phyloP scores from a whole-genome alignment of 2,329 filamentous ascomycete genomes.

The Monosporascus ibericus region DNA sequence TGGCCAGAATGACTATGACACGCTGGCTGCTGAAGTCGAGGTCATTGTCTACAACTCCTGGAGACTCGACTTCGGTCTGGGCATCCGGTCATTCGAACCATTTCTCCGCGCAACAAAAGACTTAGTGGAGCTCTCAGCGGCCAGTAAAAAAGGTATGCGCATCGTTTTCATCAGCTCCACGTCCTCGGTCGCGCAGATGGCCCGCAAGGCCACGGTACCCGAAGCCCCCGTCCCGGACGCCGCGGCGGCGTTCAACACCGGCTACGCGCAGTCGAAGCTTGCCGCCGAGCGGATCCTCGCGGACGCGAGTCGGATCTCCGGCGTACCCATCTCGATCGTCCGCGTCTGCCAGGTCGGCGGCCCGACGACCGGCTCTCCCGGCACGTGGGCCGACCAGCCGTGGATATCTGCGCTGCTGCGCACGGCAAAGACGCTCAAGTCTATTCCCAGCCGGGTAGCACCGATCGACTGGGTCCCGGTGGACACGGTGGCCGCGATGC shows the following conservation, averaged over 20 bases:
- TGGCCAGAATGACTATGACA: not conserved
- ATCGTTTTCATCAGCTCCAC: conserved; percentile 18
- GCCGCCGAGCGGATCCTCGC: conserved; percentile 13
- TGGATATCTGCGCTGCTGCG: conserved; percentile 17
- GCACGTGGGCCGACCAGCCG: conserved; percentile 14
- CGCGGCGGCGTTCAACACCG: conserved; percentile 7
- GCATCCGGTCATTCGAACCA: conserved; percentile 8
- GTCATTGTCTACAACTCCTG: conserved; percentile 13
- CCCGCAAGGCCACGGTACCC: not conserved
- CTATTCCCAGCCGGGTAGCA: conserved; percentile 5
- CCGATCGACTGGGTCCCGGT: conserved; percentile 14
- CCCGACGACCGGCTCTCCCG: not conserved
- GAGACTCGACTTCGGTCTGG: conserved; percentile 13
- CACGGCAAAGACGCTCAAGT: conserved; percentile 8
- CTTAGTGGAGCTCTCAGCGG: conserved; percentile 4
- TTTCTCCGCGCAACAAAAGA: conserved; percentile 4
- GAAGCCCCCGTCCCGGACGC: conserved; percentile 6
- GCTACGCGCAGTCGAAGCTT: conserved; percentile 18
- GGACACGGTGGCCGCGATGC: conserved; percentile 8
- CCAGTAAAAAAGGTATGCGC: not conserved
- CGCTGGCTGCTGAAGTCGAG: conserved; percentile 3
- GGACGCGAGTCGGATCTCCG: conserved; percentile 1
- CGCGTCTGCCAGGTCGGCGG: conserved; percentile 17
- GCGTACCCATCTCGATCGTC: conserved; percentile 11
- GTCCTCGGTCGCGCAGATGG: conserved; percentile 1